A percentile compares a stretch with the other conserved stretches of the same genome.
phyloP scores from a whole-genome alignment of 225 moss, liverwort and hornwort species.

The Anthoceros angustus region DNA sequence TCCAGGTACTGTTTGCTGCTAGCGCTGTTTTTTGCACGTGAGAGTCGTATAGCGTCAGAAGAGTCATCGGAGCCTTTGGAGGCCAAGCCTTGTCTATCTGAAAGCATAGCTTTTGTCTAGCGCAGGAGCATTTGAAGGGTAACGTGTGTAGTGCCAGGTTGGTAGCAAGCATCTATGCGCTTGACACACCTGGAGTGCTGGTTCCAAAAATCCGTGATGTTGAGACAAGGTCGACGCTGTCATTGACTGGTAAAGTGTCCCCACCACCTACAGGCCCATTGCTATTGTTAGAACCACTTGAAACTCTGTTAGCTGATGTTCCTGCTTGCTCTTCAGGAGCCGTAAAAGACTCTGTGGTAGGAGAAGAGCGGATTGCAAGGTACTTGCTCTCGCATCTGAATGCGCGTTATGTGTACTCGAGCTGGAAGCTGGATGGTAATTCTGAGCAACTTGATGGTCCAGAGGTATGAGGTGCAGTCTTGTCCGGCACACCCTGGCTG shows the following conservation, averaged over 20 bases:
- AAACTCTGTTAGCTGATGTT: background rate
- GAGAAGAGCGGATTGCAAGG: constrained; percentile 81
- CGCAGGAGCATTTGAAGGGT: constrained; percentile 84
- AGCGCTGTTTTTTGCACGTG: no score
- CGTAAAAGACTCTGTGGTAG: constrained; percentile 94
- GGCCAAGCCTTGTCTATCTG: background rate
- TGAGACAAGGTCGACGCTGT: constrained; percentile 86
- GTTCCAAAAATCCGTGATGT: constrained; percentile 74
- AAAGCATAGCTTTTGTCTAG: constrained; percentile 28
- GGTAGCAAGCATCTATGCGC: constrained; percentile 87
- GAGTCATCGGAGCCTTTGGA: background rate
- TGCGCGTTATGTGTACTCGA: constrained; percentile 58
- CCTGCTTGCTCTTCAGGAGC: constrained; percentile 35
- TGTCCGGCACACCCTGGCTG: constrained; percentile 44
- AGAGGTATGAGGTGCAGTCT: background rate
- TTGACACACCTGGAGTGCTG: constrained; percentile 91
- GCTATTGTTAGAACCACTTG: background rate
- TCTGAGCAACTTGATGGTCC: constrained; percentile 21
- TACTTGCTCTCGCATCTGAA: constrained; percentile 71
- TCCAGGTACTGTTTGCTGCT: constrained; percentile 27
- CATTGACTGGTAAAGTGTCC: constrained; percentile 45
- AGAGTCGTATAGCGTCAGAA: no score
- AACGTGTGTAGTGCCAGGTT: constrained; percentile 40
- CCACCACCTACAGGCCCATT: background rate
- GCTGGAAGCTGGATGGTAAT: constrained; percentile 55